Percentiles rank a stretch among this genome's conserved stretches.
Evolutionary conservation across 106 monocot species (phyloP).

Genomic region (Platanthera guangdongensis): DNA sequence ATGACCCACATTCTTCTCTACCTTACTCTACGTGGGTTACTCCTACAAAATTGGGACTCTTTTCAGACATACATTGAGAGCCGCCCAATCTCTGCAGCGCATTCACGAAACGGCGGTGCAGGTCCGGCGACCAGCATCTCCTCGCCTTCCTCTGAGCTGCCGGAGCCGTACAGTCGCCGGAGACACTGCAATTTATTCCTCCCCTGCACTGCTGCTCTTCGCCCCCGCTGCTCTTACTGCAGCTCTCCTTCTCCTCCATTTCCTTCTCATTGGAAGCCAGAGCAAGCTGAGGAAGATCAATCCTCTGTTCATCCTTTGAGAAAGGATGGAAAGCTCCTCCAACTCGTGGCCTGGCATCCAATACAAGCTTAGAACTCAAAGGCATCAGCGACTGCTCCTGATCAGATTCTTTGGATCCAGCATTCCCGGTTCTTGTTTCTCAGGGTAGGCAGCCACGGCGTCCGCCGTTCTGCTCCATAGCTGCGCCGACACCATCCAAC

Average conservation of each 20-base stretch:
- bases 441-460: neutral
- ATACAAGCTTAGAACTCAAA: conserved; percentile 16
- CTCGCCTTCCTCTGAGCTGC: conserved; percentile 62
- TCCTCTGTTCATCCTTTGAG: conserved; percentile 46
- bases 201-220: conserved; percentile 4
- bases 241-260: conserved; percentile 14
- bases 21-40: too few relatives aligned
- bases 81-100: conserved; percentile 86
- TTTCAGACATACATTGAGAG: conserved; percentile 57
- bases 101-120: conserved; percentile 94
- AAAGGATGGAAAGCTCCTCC: conserved; percentile 86
- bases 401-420: neutral
- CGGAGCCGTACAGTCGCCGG: neutral
- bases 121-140: conserved; percentile 93
- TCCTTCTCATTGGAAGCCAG: conserved; percentile 22
- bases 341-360: conserved; percentile 4
- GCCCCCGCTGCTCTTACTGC: neutral
- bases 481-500: conserved; percentile 89
- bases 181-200: neutral
- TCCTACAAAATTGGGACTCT: too few relatives aligned
- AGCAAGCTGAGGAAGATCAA: conserved; percentile 44
- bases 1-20: too few relatives aligned
- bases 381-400: neutral
- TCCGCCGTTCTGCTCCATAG: conserved; percentile 52
- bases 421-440: conserved; percentile 10